Conservation (phyloP, 139 green algal species). For the Chlorella ohadii region DNA sequence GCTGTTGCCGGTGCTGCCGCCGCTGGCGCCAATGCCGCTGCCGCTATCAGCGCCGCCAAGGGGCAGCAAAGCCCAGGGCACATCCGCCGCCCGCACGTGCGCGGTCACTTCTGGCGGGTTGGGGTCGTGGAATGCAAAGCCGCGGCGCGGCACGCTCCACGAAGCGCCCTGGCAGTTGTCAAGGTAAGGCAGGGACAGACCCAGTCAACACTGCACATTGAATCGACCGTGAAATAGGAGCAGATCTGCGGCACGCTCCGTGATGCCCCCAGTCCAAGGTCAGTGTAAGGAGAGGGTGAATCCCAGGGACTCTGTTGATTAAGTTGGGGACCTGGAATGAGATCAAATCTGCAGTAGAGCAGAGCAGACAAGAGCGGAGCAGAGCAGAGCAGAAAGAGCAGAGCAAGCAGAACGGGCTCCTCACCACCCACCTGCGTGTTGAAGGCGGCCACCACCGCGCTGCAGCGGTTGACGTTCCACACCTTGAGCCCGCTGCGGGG, state of each 20-base stretch:
- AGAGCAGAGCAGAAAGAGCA: too few relatives aligned
- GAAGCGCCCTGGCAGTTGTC: slow-evolving; percentile 22
- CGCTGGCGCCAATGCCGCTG: not conserved
- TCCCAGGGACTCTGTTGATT: too few relatives aligned
- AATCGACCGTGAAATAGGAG: too few relatives aligned
- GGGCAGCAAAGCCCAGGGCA: slow-evolving; percentile 43
- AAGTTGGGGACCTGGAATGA: too few relatives aligned
- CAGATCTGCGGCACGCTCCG: too few relatives aligned
- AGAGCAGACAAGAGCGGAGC: too few relatives aligned
- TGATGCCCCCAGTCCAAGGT: too few relatives aligned
- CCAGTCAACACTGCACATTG: too few relatives aligned
- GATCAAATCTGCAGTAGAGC: too few relatives aligned
- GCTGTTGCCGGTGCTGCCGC: not conserved
- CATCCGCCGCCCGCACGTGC: slow-evolving; percentile 47
- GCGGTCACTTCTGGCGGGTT: slow-evolving; percentile 2
- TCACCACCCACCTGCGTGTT: slow-evolving; percentile 91
- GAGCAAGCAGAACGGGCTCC: too few relatives aligned
- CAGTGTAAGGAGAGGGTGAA: too few relatives aligned
- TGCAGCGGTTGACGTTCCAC: slow-evolving; percentile 72
- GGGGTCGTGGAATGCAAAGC: slow-evolving; percentile 71
- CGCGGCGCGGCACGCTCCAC: slow-evolving; percentile 72
- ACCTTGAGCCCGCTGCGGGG: slow-evolving; percentile 74
- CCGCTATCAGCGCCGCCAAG: not conserved
- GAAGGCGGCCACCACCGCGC: slow-evolving; percentile 81
- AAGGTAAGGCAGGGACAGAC: too few relatives aligned